Percentiles rank a stretch among this genome's conserved stretches.
Evolutionary conservation across 345 rosid genomes (phyloP).

Genomic region (Ricinus communis): DNA sequence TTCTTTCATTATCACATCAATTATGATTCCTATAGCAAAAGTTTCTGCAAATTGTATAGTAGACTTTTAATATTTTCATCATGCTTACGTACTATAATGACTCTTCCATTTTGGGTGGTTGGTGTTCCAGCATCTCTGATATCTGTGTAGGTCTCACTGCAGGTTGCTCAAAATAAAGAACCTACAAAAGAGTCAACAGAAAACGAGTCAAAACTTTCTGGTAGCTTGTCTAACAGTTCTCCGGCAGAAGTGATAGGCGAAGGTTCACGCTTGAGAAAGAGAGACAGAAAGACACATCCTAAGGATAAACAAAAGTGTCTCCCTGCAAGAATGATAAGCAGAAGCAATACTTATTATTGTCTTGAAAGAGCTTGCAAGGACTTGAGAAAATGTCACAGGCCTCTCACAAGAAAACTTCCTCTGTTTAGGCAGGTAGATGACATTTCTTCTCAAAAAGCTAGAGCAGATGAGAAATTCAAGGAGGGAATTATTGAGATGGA

Average conservation of each 20-base stretch:
- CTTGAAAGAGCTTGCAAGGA: conserved; percentile 19
- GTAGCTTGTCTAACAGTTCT: conserved; percentile 8
- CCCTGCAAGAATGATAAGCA: conserved; percentile 2
- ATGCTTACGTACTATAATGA: too few relatives aligned
- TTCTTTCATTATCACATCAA: too few relatives aligned
- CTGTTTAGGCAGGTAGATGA: conserved; percentile 16
- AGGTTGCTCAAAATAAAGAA: background rate
- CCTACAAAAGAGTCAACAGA: too few relatives aligned
- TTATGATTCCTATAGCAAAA: too few relatives aligned
- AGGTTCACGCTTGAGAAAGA: conserved; percentile 5
- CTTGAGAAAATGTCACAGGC: conserved; percentile 9
- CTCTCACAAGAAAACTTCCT: conserved; percentile 12
- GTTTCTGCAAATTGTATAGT: too few relatives aligned
- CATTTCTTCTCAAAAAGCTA: conserved; percentile 2
- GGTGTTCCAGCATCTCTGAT: too few relatives aligned
- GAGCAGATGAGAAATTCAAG: conserved; percentile 13
- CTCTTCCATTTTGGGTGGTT: too few relatives aligned
- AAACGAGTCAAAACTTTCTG: conserved; percentile 5
- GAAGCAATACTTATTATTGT: conserved; percentile 16
- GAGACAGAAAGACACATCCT: background rate
- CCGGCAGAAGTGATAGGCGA: background rate
- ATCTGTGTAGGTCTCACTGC: too few relatives aligned
- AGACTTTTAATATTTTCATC: too few relatives aligned
- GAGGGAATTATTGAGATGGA: conserved; percentile 8
- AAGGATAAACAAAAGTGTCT: background rate